Evolutionary conservation across 306 rosid species (phyloP), one percentile per base, ranked within the genome.

Genomic region (Castanea mollissima): DNA sequence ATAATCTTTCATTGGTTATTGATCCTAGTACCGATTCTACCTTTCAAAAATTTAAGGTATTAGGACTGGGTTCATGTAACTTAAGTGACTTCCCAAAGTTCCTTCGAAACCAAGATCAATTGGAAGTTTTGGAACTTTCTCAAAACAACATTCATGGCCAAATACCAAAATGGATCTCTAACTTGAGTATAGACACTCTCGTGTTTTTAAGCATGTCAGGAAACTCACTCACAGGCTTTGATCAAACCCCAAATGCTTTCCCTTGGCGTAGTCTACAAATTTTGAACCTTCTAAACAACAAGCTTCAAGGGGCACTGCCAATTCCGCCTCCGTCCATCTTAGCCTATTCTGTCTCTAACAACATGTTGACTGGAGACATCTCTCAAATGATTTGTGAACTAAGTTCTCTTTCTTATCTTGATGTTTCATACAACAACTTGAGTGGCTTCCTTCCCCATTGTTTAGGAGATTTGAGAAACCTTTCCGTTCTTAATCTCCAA

Each of bases 121-220:
- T 46, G 52, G 52, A 46, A 46, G 4, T 46, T 2, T 46, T 46
- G 14, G 13, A 8, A 2, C 52, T 44, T 11, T 11, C 12, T 44
- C 13, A 0, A 11, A 44, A 44, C 51, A 44, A 44, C 11, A 44
- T 44, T 44, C 51, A 44, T 44, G 51, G 51, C 3, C 51, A 11
- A 44, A 44, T 44, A 44, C 51, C 51, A 10, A 44, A 10, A 2
- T 44, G 51, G 51, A 2, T 44, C 51, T 44, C 51, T 2, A 9
- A 44, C 51, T 44, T 44, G 13, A 44, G 51, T 44, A 44, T 0
- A 44, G 13, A 44, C 51, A 44, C 51, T 44, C 51, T 44, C 0
- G 0, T 3, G 7, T 0, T 5, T 12, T 54, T 54, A 54, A 0
- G 0, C 0, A 1, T 16, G 7, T 13, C n/a, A 0, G 5, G 0